phyloP scores from a whole-genome alignment of 1,139 yeast species.

The Yamadazyma epiphylla region DNA sequence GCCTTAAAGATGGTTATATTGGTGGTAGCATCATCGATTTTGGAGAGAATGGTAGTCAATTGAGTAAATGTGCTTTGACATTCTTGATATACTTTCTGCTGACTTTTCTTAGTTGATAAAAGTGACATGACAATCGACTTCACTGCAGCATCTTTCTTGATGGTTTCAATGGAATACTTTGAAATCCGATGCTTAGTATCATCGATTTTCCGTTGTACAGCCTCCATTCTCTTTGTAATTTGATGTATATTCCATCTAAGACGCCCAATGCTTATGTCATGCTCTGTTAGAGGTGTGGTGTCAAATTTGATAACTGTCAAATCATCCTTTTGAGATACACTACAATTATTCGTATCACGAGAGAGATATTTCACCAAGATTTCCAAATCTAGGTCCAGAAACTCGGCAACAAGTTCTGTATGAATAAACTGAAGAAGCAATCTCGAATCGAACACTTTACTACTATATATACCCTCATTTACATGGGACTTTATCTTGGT shows the following conservation, averaged over 20 bases:
- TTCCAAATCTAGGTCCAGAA: constrained; percentile 20
- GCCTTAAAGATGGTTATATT: constrained; percentile 34
- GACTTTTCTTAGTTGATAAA: constrained; percentile 7
- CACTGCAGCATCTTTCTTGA: constrained; percentile 10
- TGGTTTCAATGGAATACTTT: constrained; percentile 7
- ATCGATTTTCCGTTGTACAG: constrained; percentile 20
- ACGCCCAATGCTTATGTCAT: constrained; percentile 28
- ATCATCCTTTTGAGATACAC: constrained; percentile 10
- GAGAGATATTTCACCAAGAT: constrained; percentile 23
- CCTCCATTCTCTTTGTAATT: constrained; percentile 16
- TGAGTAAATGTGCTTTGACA: constrained; percentile 31
- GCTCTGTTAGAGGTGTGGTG: constrained; percentile 16
- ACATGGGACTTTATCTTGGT: constrained; percentile 6
- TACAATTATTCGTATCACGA: constrained; percentile 19
- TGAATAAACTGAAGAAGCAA: constrained; percentile 15
- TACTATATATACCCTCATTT: constrained; percentile 16
- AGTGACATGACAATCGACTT: constrained; percentile 8
- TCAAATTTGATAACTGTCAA: constrained; percentile 22
- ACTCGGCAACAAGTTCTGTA: constrained; percentile 5
- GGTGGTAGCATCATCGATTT: constrained; percentile 46
- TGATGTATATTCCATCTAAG: constrained; percentile 19
- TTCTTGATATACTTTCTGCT: constrained; percentile 24
- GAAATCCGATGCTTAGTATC: constrained; percentile 17
- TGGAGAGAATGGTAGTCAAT: constrained; percentile 32
- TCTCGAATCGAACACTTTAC: constrained; percentile 17